Evolutionary conservation across 2,329 filamentous ascomycete species (phyloP).

Genomic region (Aspergillus ochraceoroseus): DNA sequence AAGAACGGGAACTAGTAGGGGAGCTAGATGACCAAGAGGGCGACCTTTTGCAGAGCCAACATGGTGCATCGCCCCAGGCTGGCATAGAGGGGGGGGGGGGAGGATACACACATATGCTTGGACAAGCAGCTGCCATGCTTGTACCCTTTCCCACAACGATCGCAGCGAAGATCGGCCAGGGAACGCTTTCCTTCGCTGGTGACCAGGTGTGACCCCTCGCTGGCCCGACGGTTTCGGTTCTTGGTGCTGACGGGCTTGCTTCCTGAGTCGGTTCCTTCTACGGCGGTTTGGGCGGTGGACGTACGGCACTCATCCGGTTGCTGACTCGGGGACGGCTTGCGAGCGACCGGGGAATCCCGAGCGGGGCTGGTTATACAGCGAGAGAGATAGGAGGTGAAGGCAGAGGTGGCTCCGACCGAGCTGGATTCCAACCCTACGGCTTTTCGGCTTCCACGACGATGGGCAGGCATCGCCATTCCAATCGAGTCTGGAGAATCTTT

Average conservation of each 20-base stretch:
- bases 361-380: slow-evolving; percentile 37
- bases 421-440: slow-evolving; percentile 69
- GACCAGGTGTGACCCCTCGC: slow-evolving; percentile 76
- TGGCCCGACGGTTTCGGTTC: slow-evolving; percentile 61
- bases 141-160: slow-evolving; percentile 98
- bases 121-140: slow-evolving; percentile 99
- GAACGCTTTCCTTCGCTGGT: slow-evolving; percentile 76
- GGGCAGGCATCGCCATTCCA: slow-evolving; percentile 53
- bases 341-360: slow-evolving; percentile 32
- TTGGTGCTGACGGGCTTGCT: slow-evolving; percentile 47
- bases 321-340: slow-evolving; percentile 38
- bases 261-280: slow-evolving; percentile 48
- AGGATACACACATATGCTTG: slow-evolving; percentile 93
- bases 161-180: slow-evolving; percentile 84
- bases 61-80: slow-evolving; percentile 40
- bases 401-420: slow-evolving; percentile 42
- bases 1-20: slow-evolving; percentile 31
- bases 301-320: slow-evolving; percentile 27
- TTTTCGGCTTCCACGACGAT: slow-evolving; percentile 51
- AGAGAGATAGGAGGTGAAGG: slow-evolving; percentile 42
- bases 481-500: slow-evolving; percentile 59
- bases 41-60: slow-evolving; percentile 39
- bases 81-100: slow-evolving; percentile 48
- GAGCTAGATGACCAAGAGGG: slow-evolving; percentile 35
- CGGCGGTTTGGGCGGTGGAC: slow-evolving; percentile 21